Conservation (phyloP, 495 filamentous ascomycete species). For the Hyaloscypha hepaticicola region DNA sequence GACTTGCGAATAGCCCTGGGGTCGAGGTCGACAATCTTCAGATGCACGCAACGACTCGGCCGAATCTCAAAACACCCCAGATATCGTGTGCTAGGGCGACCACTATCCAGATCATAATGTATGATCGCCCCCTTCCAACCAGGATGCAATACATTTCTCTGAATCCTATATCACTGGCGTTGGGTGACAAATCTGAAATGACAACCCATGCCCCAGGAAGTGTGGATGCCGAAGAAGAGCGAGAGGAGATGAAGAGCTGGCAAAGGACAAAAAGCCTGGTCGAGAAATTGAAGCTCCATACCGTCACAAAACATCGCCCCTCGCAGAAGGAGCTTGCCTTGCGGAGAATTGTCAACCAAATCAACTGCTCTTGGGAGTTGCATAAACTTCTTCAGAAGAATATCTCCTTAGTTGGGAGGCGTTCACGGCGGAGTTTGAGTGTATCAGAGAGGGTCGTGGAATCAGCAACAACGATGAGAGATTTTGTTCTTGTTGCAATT, state of each 20-base stretch:
- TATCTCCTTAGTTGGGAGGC: conserved; percentile 72
- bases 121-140: conserved; percentile 78
- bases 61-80: conserved; percentile 58
- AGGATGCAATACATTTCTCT: conserved; percentile 97
- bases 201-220: conserved; percentile 43
- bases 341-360: conserved; percentile 82
- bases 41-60: conserved; percentile 64
- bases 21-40: conserved; percentile 63
- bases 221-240: conserved; percentile 62
- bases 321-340: conserved; percentile 83
- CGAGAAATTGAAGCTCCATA: conserved; percentile 89
- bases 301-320: conserved; percentile 69
- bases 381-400: conserved; percentile 83
- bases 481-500: conserved; percentile 65
- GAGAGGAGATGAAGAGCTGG: conserved; percentile 52
- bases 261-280: conserved; percentile 60
- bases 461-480: conserved; percentile 81
- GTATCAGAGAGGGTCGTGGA: conserved; percentile 95
- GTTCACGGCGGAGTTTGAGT: conserved; percentile 80
- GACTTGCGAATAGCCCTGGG: conserved; percentile 64
- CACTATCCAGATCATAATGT: conserved; percentile 84
- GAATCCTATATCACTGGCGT: conserved; percentile 79
- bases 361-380: conserved; percentile 94
- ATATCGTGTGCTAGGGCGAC: conserved; percentile 68
- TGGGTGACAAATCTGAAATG: conserved; percentile 69